Evolutionary conservation across 495 filamentous ascomycete genomes (phyloP).

Genomic region (Aspergillus ostianus): DNA sequence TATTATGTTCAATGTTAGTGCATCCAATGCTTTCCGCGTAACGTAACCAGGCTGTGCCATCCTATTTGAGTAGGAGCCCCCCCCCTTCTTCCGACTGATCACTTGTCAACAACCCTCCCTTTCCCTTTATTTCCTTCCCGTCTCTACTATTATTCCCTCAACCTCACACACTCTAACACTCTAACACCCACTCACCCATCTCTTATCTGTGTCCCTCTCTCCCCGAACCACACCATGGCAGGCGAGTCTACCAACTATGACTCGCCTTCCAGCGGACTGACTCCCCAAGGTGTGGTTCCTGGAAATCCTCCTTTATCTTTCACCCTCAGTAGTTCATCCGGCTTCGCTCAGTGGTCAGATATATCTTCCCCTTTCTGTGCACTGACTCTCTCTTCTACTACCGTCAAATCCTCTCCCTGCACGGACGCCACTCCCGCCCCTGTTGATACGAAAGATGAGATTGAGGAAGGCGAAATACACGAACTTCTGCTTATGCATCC

Average conservation of each 20-base stretch:
- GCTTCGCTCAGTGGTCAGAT: slow-evolving; percentile 9
- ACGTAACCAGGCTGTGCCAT: background rate
- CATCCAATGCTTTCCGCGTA: background rate
- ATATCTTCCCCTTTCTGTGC: slow-evolving; percentile 8
- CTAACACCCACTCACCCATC: too few relatives aligned
- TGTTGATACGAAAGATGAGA: background rate
- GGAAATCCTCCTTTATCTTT: background rate
- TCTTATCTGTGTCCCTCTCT: background rate
- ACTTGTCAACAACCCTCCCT: background rate
- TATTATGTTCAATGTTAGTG: background rate
- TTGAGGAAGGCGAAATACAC: background rate
- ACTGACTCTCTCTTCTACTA: background rate
- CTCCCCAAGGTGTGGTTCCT: background rate
- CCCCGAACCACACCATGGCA: background rate
- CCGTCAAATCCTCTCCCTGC: background rate
- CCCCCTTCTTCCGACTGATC: background rate
- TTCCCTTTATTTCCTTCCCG: slow-evolving; percentile 1
- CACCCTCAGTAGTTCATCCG: background rate
- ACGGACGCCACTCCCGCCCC: too few relatives aligned
- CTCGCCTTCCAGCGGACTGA: background rate
- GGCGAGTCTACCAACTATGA: background rate
- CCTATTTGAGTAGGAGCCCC: background rate
- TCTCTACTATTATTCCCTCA: too few relatives aligned
- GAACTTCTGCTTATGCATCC: background rate
- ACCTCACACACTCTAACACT: too few relatives aligned